A percentile compares a stretch with the other conserved stretches of the same genome.
phyloP scores from a whole-genome alignment of 257 asterid species.

The Fraxinus excelsior region DNA sequence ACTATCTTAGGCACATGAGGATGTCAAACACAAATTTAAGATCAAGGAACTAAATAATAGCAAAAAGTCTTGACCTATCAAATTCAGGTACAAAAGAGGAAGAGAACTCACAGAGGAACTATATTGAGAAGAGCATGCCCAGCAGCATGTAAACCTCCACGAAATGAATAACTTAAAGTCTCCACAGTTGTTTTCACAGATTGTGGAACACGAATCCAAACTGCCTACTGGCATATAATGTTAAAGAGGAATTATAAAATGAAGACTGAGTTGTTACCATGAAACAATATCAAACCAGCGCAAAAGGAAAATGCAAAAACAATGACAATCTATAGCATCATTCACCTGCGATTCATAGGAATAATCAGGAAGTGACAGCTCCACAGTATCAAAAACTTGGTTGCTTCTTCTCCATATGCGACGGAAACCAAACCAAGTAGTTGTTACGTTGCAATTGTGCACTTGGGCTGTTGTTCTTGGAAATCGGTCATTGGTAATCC shows the following conservation, averaged over 20 bases:
- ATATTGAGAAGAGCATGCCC: slow-evolving; percentile 91
- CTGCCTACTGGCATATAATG: slow-evolving; percentile 63
- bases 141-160: slow-evolving; percentile 95
- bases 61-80: slow-evolving; percentile 17
- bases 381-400: slow-evolving; percentile 80
- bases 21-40: slow-evolving; percentile 25
- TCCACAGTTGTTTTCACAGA: slow-evolving; percentile 70
- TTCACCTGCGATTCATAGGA: slow-evolving; percentile 85
- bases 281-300: slow-evolving; percentile 13
- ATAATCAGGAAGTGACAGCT: slow-evolving; percentile 84
- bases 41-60: slow-evolving; percentile 20
- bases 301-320: slow-evolving; percentile 4
- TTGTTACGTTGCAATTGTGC: slow-evolving; percentile 71
- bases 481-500: slow-evolving; percentile 35
- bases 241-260: slow-evolving; percentile 20
- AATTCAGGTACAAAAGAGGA: slow-evolving; percentile 12
- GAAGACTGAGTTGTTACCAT: slow-evolving; percentile 9
- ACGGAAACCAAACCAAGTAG: slow-evolving; percentile 91
- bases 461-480: slow-evolving; percentile 68
- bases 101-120: slow-evolving; percentile 76
- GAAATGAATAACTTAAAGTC: slow-evolving; percentile 53
- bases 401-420: slow-evolving; percentile 79
- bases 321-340: slow-evolving; percentile 3
- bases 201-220: slow-evolving; percentile 90
- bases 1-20: neutral